Evolutionary conservation across 768 basidiomycete species (phyloP), one percentile per base, ranked within the genome.

Genomic region (Holtermanniella nyarrowii): DNA sequence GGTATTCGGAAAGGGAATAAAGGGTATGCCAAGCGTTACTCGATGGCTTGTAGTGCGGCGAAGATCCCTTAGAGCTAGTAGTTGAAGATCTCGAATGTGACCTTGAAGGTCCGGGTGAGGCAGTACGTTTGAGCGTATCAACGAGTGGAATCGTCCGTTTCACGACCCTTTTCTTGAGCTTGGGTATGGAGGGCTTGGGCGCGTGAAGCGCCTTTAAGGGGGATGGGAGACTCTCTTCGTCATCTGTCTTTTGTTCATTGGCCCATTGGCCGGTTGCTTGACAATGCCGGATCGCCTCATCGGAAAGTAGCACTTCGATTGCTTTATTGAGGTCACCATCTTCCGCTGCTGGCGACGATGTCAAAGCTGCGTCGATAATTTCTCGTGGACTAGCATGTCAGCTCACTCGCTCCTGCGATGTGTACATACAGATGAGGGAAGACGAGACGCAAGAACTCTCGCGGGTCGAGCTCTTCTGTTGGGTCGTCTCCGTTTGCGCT

Each of bases 21-120:
- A 63, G 27, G 7, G 63, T 61, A 24, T 53, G 49, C 68, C 68
- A 69, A 14, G 61, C 51, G 22, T 62, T 62, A 5, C 58, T 49
- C 11, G 59, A 44, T 20, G 60, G 56, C 7, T 46, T 47, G 4
- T 50, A 25, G n/a, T n/a, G n/a, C n/a, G n/a, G n/a, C n/a, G n/a
- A n/a, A 21, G 18, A 41, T 12, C 14, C 13, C 20, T 39, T 18
- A 31, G 37, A 16, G n/a, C 42, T 20, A 18, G 51, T 20, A 12
- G 62, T 57, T 13, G 54, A 52, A 45, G 48, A 22, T 1, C 57
- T 51, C 14, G 62, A 60, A 0, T 49, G 40, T 12, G 58, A 42
- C 10, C 53, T 44, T 26, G 27, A 21, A 24, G 47, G 27, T 22
- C 26, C 18, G 3, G 58, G 54, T 7, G 61, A 42, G 7, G 58